Percentiles rank a stretch among this genome's conserved stretches.
Evolutionary conservation across 345 rosid genomes (phyloP).

Genomic region (Salix arbutifolia): DNA sequence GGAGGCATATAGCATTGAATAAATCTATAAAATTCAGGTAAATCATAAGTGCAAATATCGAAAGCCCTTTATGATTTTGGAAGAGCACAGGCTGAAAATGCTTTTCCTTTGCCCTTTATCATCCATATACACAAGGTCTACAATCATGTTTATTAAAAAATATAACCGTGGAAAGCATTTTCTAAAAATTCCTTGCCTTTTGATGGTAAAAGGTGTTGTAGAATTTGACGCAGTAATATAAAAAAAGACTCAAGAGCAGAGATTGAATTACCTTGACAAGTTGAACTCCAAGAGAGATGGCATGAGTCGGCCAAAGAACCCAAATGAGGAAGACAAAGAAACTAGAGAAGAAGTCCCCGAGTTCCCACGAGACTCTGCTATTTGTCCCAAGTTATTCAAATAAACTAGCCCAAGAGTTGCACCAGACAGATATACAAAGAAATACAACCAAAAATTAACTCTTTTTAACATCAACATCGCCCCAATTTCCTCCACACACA

Average conservation of each 20-base stretch:
- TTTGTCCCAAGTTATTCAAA: conserved; percentile 87
- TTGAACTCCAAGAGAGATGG: conserved; percentile 68
- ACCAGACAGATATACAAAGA: conserved; percentile 63
- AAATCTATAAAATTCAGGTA: neutral
- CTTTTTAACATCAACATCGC: conserved; percentile 51
- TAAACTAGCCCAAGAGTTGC: conserved; percentile 80
- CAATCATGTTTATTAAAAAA: neutral
- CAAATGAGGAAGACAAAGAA: conserved; percentile 71
- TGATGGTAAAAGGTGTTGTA: no score
- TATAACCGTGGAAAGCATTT: no score
- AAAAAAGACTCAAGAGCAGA: neutral
- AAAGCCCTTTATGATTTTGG: neutral
- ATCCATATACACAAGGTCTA: no score
- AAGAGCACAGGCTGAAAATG: neutral
- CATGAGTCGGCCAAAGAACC: conserved; percentile 87
- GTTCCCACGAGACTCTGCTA: conserved; percentile 73
- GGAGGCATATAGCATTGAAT: neutral
- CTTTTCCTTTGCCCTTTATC: neutral
- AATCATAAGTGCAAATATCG: no score
- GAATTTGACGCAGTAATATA: neutral
- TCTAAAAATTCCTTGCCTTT: no score
- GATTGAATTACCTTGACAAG: conserved; percentile 51
- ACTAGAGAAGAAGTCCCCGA: conserved; percentile 48
- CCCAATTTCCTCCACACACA: conserved; percentile 60
- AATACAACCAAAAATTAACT: conserved; percentile 74